phyloP scores from a whole-genome alignment of 179 eudicot genomes.

The Beta corolliflora region DNA sequence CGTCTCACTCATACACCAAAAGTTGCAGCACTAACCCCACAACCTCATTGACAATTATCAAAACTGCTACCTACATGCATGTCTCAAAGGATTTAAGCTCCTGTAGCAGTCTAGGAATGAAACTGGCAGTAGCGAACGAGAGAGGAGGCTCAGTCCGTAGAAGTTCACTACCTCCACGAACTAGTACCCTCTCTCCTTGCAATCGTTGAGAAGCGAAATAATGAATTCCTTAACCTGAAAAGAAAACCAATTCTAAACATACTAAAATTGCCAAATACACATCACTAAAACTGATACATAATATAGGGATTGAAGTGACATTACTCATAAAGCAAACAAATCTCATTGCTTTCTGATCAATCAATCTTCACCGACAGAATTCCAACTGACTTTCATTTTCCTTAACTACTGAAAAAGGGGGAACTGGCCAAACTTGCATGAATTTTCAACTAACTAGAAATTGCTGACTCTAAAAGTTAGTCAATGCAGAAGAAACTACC shows the following conservation, averaged over 20 bases:
- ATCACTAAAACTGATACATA: not conserved
- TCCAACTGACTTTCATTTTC: not conserved
- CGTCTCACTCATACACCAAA: constrained; percentile 21
- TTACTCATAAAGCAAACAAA: not conserved
- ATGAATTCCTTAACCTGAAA: constrained; percentile 25
- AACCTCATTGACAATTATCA: constrained; percentile 24
- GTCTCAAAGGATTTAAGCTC: constrained; percentile 5
- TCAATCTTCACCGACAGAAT: not conserved
- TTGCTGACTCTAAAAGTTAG: not conserved
- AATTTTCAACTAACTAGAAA: not conserved
- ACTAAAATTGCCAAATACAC: no score
- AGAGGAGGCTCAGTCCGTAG: constrained; percentile 55
- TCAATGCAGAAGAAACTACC: constrained; percentile 17
- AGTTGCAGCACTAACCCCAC: constrained; percentile 11
- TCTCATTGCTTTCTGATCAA: not conserved
- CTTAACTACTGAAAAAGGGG: no score
- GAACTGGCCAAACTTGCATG: no score
- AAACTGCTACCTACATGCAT: not conserved
- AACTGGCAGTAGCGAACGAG: constrained; percentile 26
- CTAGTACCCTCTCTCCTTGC: constrained; percentile 47
- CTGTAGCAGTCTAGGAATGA: not conserved
- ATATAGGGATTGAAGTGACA: not conserved
- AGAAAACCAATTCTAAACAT: not conserved
- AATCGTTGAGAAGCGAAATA: not conserved
- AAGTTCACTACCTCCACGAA: constrained; percentile 46